These are phyloP conservation scores for Colletotrichum sp. DNA, from an alignment of 2,329 filamentous ascomycete species.

Conservation along the genomic window DNA sequence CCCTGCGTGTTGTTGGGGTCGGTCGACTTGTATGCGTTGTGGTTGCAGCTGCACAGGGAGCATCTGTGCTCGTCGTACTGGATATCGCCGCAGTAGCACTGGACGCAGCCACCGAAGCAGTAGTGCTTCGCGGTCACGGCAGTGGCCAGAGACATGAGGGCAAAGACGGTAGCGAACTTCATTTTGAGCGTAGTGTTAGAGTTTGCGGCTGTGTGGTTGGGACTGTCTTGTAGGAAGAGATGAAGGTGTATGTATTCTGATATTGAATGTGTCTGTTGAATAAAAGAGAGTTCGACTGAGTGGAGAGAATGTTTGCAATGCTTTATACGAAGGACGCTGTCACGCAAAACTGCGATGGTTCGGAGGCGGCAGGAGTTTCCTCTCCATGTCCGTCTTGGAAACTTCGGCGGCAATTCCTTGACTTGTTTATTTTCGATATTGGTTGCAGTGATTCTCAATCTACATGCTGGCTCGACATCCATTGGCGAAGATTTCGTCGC, in stretches of 20 bases:
- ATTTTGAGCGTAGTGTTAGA: fast-evolving
- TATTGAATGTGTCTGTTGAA: not conserved
- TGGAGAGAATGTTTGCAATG: not conserved
- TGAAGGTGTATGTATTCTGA: not conserved
- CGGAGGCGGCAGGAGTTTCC: not conserved
- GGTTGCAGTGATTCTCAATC: not conserved
- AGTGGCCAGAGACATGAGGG: not conserved
- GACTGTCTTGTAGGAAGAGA: not conserved
- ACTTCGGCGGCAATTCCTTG: not conserved
- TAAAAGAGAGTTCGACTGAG: not conserved
- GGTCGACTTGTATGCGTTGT: not conserved
- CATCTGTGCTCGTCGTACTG: not conserved
- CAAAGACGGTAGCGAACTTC: not conserved
- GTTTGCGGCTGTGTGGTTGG: not conserved
- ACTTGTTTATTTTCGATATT: not conserved
- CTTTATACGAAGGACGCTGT: not conserved
- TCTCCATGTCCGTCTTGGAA: not conserved
- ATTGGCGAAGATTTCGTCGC: not conserved
- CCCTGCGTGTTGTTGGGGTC: not conserved
- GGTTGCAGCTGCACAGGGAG: not conserved
- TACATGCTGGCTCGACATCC: not conserved
- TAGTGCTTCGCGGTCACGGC: not conserved
- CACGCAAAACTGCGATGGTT: not conserved
- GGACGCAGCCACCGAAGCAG: not conserved
- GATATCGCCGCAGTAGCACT: not conserved